Base-by-base conservation (phyloP, 352 stramenopile species). In the Pythium sukuiense region DNA sequence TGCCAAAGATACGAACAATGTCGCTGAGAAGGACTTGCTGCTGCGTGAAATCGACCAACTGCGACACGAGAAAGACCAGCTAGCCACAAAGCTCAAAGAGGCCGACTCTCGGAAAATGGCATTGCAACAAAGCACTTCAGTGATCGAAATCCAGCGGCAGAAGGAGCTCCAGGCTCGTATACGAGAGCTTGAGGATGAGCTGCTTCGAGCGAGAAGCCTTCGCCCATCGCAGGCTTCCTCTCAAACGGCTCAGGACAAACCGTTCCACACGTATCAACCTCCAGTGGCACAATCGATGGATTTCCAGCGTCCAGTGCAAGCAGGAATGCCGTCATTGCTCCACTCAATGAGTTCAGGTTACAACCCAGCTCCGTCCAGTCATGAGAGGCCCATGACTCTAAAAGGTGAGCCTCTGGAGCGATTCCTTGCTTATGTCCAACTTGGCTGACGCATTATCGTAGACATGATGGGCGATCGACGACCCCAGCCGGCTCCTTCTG, bases 21-120 rank as follows among this genome's bases (percentile, higher is more conserved):
- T 61, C 18, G 59, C 64, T 3, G 69, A 80, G 32, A 77, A 73
- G 16, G 70, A 80, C 26, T 58, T 67, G 6, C 55, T 80, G 50
- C n/a, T 81, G n/a, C 73, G 71, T 13, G 69, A 80, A 14, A 74
- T 77, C 32, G 71, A 77, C 3, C 66, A 74, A 61, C 52, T 79
- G 4, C 69, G 65, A 2, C 64, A 59, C 12, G 70, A 73, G 18
- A 83, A 79, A 53, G 69, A 76, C 6, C 65, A 73, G 39, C 57
- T 82, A 6, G 13, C 27, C 13, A 39, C 63, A 8, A 76, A 76
- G 56, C 20, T 79, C 20, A 77, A 71, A 62, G 65, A 71, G 2
- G 29, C 63, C 1, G 74, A 81, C 55, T 32, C 65, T 2, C 45
- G 54, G 32, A 65, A 65, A 41, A 45, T 57, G 13, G 61, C 59